Base-by-base conservation (phyloP, 78 protist species). In the Polysphondylium violaceum region DNA sequence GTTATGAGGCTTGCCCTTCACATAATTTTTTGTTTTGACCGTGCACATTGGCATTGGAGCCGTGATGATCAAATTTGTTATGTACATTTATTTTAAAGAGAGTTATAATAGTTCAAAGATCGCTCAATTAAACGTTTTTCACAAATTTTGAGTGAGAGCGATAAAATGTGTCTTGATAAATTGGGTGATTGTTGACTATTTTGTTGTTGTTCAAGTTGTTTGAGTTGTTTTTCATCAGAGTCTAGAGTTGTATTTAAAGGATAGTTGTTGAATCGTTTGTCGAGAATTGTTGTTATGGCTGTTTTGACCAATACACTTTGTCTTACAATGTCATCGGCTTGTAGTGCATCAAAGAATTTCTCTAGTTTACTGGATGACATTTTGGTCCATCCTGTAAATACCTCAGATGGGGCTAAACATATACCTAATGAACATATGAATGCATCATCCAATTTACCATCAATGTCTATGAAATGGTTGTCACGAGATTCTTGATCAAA, bases 401-500 rank as follows among this genome's bases (percentile, higher is more conserved):
- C n/a, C 8, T 43, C 60, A 35, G n/a, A 16, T 2, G 35, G 65
- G 12, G 55, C 33, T 23, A 55, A 51, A 23, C 69, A 60, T 21
- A 83, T 40, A 16, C 58, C 75, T 9, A 83, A 9, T 17, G 91
- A 55, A 21, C 64, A 41, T 2, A 83, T 61, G 19, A 83, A 44
- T 11, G 91, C 79, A 44, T 83, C 91, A 58, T 83, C 91, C 5
- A 55, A 31, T 27, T 41, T 51, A 43, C 91, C 91, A 31, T 38
- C 17, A 25, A 33, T 23, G 7, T 67, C 77, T 31, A 83, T 38
- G 16, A 63, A 58, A 44, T 83, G 91, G 31, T 41, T 43, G 21
- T 83, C 58, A 41, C 91, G 51, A 1, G 91, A 71, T 12, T 83
- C 91, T 21, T 19, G 60, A 25, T 83, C 91, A 25, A 83, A 83